Evolutionary conservation across 2,329 filamentous ascomycete genomes (phyloP), one percentile per base, ranked within the genome.

Genomic region (Aspergillus costaricaensis): DNA sequence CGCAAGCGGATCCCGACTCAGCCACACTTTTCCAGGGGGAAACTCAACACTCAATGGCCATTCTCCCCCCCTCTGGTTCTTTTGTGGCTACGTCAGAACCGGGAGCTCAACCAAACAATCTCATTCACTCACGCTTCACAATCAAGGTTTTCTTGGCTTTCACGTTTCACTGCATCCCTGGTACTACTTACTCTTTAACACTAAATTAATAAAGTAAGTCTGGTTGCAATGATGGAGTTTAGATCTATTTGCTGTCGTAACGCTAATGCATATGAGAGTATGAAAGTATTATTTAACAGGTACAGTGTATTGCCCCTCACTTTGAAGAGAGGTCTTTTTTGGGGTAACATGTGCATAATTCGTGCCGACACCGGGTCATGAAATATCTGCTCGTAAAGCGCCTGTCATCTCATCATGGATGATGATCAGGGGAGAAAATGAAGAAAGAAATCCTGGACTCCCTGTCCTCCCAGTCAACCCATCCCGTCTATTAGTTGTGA

Each of bases 401-500:
- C 48, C 23, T 44, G 38, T 52, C 49, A 25, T 43, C 52, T 38
- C 21, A 41, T 15, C 21, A 43, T 15, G 7, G 36, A 41, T 15
- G 2, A 17, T 17, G 15, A 30, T 44, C 21, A 44, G n/a, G 12
- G 17, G 9, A 15, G 43, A 55, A 44, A 36, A 36, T 36, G 32
- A 36, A 55, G 39, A 55, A 55, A 12, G 36, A n/a, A 55, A 19
- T 19, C 23, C 41, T 12, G 14, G 23, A 55, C 39, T 19, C n/a
- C 38, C 15, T 55, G 21, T 55, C 38, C 19, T 39, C 36, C 50
- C 4, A 21, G 15, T 21, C 43, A 54, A 48, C 43, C 61, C 54
- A 23, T 50, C 47, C 39, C 62, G 55, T 68, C 64, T 65, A 65
- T 65, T 47, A 47, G 27, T 44, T 55, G 58, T 47, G 49, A 66